phyloP scores from a whole-genome alignment of 306 rosid species.

The Dalbergia cochinchinensis region DNA sequence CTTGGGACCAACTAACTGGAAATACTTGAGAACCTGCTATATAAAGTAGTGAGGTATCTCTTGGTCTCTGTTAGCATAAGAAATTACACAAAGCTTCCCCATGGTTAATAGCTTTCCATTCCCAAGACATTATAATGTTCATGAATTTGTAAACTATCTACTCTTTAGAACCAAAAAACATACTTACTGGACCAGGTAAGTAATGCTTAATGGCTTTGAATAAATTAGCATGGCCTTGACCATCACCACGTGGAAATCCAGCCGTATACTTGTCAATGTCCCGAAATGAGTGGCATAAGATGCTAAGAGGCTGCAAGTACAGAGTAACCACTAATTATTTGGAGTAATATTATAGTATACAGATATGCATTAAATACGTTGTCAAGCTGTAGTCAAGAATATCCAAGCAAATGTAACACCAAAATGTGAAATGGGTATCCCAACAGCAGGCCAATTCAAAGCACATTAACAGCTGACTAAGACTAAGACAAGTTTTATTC shows the following conservation, averaged over 20 bases:
- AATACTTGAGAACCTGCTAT: slow-evolving; percentile 32
- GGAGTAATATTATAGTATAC: slow-evolving; percentile 29
- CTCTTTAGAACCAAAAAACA: slow-evolving; percentile 40
- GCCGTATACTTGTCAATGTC: slow-evolving; percentile 87
- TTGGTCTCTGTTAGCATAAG: too few species aligned
- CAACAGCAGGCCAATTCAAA: slow-evolving; percentile 12
- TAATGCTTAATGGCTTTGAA: slow-evolving; percentile 85
- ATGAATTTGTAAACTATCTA: slow-evolving; percentile 16
- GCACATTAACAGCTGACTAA: slow-evolving; percentile 23
- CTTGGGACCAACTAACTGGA: slow-evolving; percentile 20
- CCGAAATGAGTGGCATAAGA: slow-evolving; percentile 90
- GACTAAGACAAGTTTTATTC: slow-evolving; percentile 35
- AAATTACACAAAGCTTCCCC: background rate
- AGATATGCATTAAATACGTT: background rate
- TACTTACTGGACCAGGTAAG: slow-evolving; percentile 98
- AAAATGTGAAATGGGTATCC: slow-evolving; percentile 15
- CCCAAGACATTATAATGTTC: slow-evolving; percentile 19
- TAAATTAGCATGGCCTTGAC: slow-evolving; percentile 83
- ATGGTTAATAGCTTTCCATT: slow-evolving; percentile 9
- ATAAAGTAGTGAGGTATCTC: background rate
- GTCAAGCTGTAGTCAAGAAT: slow-evolving; percentile 17
- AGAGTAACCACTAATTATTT: slow-evolving; percentile 15
- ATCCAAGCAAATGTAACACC: too few species aligned
- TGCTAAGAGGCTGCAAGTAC: slow-evolving; percentile 85
- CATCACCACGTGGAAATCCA: slow-evolving; percentile 91